Percentiles rank a stretch among this genome's conserved stretches.
These are phyloP conservation scores for Aegilops longissima DNA, from an alignment of 176 grass and related monocot genomes.

Conservation along the genomic window DNA sequence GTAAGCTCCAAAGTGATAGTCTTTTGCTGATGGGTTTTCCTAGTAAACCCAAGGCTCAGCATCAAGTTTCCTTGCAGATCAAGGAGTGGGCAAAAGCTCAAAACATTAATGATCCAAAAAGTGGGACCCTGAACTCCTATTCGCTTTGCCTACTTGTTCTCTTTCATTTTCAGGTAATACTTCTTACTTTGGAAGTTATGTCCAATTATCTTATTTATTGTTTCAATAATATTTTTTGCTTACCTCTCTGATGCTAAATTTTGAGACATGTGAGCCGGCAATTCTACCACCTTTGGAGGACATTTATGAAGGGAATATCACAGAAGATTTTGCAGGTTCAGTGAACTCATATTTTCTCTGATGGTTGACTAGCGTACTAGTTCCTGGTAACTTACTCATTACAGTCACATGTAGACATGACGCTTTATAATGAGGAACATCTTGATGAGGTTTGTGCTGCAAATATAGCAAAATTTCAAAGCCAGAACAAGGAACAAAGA, in stretches of 20 bases:
- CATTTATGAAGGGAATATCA: slow-evolving; percentile 73
- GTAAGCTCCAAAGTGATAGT: slow-evolving; percentile 36
- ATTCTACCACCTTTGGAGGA: slow-evolving; percentile 85
- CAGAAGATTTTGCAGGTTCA: slow-evolving; percentile 59
- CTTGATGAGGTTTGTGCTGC: slow-evolving; percentile 61
- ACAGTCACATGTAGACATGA: slow-evolving; percentile 43
- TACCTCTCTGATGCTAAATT: background rate
- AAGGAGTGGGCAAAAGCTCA: slow-evolving; percentile 99
- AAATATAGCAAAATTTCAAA: slow-evolving; percentile 66
- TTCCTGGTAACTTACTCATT: slow-evolving; percentile 31
- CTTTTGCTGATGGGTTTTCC: slow-evolving; percentile 2
- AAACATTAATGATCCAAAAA: slow-evolving; percentile 88
- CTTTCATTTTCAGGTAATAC: slow-evolving; percentile 91
- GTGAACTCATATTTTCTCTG: background rate
- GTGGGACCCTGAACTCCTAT: slow-evolving; percentile 84
- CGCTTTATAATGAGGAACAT: slow-evolving; percentile 35
- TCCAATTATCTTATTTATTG: background rate
- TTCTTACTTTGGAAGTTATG: slow-evolving; percentile 25
- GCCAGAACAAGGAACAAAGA: slow-evolving; percentile 35
- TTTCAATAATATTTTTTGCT: slow-evolving; percentile 21
- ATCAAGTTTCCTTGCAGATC: slow-evolving; percentile 56
- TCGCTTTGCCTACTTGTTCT: slow-evolving; percentile 89
- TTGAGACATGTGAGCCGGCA: slow-evolving; percentile 68
- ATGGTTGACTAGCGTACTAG: slow-evolving; percentile 7
- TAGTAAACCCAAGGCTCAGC: slow-evolving; percentile 27